Evolutionary conservation across 768 basidiomycete species (phyloP).

Genomic region (Amanita rubescens): DNA sequence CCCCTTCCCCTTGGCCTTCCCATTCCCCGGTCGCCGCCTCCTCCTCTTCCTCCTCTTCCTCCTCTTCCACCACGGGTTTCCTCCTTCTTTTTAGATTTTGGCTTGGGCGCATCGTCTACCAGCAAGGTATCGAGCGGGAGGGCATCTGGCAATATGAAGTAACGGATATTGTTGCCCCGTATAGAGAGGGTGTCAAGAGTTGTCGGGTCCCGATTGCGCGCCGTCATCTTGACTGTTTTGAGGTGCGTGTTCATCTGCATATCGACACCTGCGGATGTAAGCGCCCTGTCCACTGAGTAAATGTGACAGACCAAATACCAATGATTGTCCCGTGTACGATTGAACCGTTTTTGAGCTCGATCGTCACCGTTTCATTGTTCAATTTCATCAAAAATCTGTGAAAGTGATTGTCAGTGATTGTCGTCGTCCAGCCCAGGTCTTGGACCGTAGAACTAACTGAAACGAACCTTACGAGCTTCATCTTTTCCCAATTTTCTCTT

Average conservation of each 20-base stretch:
- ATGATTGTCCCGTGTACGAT: conserved; percentile 95
- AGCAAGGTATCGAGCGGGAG: conserved; percentile 93
- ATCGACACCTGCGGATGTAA: conserved; percentile 68
- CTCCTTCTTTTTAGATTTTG: conserved; percentile 89
- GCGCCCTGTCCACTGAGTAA: background rate
- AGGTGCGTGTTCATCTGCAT: conserved; percentile 99
- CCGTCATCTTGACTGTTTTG: conserved; percentile 96
- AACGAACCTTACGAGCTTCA: conserved; percentile 80
- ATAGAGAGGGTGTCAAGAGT: conserved; percentile 89
- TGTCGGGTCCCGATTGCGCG: conserved; percentile 80
- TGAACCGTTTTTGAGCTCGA: conserved; percentile 97
- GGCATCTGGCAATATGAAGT: conserved; percentile 96
- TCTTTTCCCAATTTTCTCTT: conserved; percentile 17
- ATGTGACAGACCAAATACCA: conserved; percentile 37
- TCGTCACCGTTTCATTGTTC: conserved; percentile 97
- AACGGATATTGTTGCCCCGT: conserved; percentile 94
- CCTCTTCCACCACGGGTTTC: conserved; percentile 54
- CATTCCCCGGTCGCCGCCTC: no score
- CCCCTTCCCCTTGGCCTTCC: conserved; percentile 37
- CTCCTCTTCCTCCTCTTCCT: conserved; percentile 43
- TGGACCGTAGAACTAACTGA: conserved; percentile 7
- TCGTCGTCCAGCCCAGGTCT: conserved; percentile 2
- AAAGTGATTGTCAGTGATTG: background rate
- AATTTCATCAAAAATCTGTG: conserved; percentile 97
- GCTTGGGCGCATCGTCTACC: conserved; percentile 96